phyloP scores from a whole-genome alignment of 179 eudicot genomes.

The Spinacia oleracea region DNA sequence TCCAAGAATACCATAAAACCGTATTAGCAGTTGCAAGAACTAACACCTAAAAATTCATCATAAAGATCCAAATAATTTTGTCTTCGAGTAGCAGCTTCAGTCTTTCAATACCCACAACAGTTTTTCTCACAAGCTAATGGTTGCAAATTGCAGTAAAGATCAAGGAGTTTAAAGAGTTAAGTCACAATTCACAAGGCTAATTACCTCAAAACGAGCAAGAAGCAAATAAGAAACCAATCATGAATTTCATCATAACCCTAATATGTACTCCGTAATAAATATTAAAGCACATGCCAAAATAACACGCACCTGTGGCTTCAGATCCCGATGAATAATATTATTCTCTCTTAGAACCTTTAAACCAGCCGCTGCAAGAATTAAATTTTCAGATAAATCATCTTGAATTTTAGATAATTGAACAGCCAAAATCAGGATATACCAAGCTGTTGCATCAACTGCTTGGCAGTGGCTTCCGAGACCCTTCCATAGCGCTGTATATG shows the following conservation, averaged over 20 bases:
- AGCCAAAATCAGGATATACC: slow-evolving; percentile 43
- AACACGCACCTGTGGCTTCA: slow-evolving; percentile 74
- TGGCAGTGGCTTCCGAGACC: slow-evolving; percentile 80
- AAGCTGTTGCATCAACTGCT: slow-evolving; percentile 86
- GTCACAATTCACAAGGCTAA: slow-evolving; percentile 3
- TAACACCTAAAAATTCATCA: neutral
- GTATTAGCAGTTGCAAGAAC: neutral
- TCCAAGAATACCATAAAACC: neutral
- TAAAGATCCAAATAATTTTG: neutral
- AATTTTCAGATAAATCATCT: slow-evolving; percentile 21
- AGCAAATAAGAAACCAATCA: slow-evolving; percentile 1
- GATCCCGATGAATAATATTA: slow-evolving; percentile 82
- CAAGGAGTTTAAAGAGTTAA: neutral
- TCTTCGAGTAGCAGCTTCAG: neutral
- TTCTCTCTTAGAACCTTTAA: slow-evolving; percentile 69
- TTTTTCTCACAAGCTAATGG: neutral
- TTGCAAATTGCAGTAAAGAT: neutral
- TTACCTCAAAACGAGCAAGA: neutral
- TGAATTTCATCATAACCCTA: slow-evolving; percentile 1
- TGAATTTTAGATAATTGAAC: neutral
- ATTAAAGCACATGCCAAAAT: neutral
- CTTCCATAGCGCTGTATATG: slow-evolving; percentile 78
- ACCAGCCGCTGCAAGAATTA: slow-evolving; percentile 62
- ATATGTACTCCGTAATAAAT: neutral
- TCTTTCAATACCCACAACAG: neutral